Evolutionary conservation across 495 filamentous ascomycete species (phyloP), one percentile per base, ranked within the genome.

Genomic region (Hypomontagnella submonticulosa): DNA sequence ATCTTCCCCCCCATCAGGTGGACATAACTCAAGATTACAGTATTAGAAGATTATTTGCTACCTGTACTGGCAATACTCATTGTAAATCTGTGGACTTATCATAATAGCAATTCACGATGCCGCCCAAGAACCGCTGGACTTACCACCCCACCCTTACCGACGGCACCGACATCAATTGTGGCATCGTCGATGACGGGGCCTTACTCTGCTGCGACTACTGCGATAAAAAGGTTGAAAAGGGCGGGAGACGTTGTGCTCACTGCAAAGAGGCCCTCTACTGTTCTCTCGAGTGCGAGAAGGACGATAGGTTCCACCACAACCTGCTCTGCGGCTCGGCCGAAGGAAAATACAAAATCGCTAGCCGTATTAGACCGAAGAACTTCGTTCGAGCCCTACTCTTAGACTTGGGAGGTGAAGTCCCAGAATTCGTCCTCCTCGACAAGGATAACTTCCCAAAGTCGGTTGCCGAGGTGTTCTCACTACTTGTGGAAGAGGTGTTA

Each of bases 181-280:
- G 43, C 3, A 30, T 27, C 6, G 20, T 27, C 18, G 20, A 47
- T 9, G 19, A 47, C 1, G 20, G 13, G 7, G 43, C 16, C 3
- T n/a, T 11, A 27, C 4, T 27, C 1, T 27, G 10, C 9, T 47
- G 43, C n/a, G 43, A 47, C n/a, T 9, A 9, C n/a, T 47, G 43
- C n/a, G 43, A 47, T 18, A 47, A 30, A 11, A 11, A 38, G 36
- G 9, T 13, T n/a, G 10, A 11, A 11, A 9, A 11, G 20, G n/a
- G 6, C 12, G 15, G 15, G n/a, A 13, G 4, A 43, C 13, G 18
- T 4, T 47, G 43, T 27, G 4, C 9, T 12, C 2, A 4, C 9
- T 47, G 43, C 20, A 18, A 15, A 1, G 43, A 47, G 20, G 16
- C 43, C 20, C 43, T 9, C 13, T 47, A 47, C 20, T 47, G 43